Evolutionary conservation across 345 rosid genomes (phyloP), one percentile per base, ranked within the genome.

Genomic region (Dimocarpus longan): DNA sequence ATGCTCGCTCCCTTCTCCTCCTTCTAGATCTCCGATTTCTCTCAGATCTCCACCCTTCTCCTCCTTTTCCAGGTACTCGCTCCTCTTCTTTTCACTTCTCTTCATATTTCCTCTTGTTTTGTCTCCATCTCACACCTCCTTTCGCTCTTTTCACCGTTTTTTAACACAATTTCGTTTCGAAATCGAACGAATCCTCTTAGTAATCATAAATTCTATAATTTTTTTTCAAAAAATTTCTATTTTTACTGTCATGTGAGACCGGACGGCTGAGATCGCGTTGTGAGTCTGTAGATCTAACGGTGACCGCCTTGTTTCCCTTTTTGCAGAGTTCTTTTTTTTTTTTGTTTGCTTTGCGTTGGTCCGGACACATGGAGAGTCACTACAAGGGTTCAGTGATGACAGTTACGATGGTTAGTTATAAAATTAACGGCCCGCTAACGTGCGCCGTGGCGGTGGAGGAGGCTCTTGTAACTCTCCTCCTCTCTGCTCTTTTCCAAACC

Each of bases 391-490:
- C 84, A 46, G 62, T 50, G 81, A 80, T 64, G 81, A 80, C 84
- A 48, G 85, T 78, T 73, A 73, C 86, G 79, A 73, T 85, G 79
- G 73, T 79, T 46, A 52, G 65, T 77, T 6, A 60, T 60, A 22
- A 21, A 15, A 4, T 10, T 60, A 80, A 79, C 81, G 74, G 78
- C 57, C 76, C 65, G 84, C 84, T 90, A 84, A 86, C 88, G 65
- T 87, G 83, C 91, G 90, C 94, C 57, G 85, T 71, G 44, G 91
- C 82, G 50, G 82, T 90, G 19, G 84, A 71, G 43, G 91, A 84
- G 44, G 83, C 91, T 16, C 71, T 86, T 9, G 78, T 80, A 21
- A 40, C 87, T 64, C 66, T 85, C 75, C 43, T 91, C 18, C 73
- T 89, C 43, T 82, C 89, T 5, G 79, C 91, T 75, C 63, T 90